Conservation (phyloP, 768 basidiomycete genomes). For the Galerina sulciceps region DNA sequence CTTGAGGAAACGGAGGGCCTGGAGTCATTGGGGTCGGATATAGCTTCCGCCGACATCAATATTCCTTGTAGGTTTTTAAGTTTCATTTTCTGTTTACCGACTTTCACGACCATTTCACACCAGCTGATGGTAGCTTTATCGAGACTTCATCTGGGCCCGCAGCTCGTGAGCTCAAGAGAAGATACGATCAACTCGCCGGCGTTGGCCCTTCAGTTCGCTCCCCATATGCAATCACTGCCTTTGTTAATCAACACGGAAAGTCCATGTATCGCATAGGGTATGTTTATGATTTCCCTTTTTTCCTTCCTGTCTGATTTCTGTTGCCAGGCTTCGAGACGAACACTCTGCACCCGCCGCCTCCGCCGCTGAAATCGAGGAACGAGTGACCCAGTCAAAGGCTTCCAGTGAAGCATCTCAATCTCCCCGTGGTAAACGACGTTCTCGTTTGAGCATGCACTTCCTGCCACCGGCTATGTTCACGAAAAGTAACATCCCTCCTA, state of each 20-base stretch:
- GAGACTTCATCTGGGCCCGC: conserved; percentile 80
- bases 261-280: conserved; percentile 80
- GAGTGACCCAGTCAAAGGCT: conserved; percentile 34
- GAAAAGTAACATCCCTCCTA: conserved; percentile 31
- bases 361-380: conserved; percentile 54
- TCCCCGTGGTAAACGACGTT: conserved; percentile 54
- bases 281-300: conserved; percentile 30
- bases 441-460: conserved; percentile 72
- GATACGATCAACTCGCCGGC: conserved; percentile 71
- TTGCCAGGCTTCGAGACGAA: conserved; percentile 55
- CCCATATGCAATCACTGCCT: conserved; percentile 82
- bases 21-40: conserved; percentile 51
- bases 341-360: conserved; percentile 63
- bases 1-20: conserved; percentile 35
- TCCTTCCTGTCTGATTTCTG: conserved; percentile 3
- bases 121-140: conserved; percentile 76
- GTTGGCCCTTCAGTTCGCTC: conserved; percentile 72
- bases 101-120: conserved; percentile 14
- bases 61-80: conserved; percentile 55
- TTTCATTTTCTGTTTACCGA: conserved; percentile 5
- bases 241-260: conserved; percentile 81
- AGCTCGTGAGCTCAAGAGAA: conserved; percentile 76
- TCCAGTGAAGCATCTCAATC: conserved; percentile 42
- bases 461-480: conserved; percentile 56
- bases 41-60: conserved; percentile 58